Percentiles rank a stretch among this genome's conserved stretches.
Evolutionary conservation across 441 rosid species (phyloP).

Genomic region (Arabidopsis lyrata): DNA sequence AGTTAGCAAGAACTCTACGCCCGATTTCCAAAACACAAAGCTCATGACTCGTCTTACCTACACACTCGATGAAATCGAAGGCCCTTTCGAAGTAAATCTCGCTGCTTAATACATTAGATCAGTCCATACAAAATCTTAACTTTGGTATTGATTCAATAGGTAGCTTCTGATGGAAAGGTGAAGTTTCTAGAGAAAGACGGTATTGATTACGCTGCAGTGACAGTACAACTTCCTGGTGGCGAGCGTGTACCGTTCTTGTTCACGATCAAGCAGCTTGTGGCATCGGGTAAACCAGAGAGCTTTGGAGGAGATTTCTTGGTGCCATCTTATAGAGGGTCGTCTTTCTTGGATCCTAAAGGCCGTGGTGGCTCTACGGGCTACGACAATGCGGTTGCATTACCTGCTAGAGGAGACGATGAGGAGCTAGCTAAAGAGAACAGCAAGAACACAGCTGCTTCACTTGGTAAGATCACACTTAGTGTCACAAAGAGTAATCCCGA

Average conservation of each 20-base stretch:
- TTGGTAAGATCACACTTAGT: constrained; percentile 76
- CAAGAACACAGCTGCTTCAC: constrained; percentile 66
- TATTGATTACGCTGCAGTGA: constrained; percentile 87
- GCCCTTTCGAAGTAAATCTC: constrained; percentile 64
- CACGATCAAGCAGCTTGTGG: constrained; percentile 80
- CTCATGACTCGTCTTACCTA: constrained; percentile 95
- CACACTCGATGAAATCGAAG: constrained; percentile 92
- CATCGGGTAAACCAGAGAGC: constrained; percentile 81
- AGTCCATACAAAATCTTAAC: background rate
- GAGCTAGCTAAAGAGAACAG: constrained; percentile 76
- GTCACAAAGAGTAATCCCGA: constrained; percentile 77
- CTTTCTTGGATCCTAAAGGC: constrained; percentile 94
- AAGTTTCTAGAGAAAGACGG: constrained; percentile 87
- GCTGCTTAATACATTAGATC: background rate
- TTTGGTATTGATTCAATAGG: constrained; percentile 31
- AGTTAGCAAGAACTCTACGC: constrained; percentile 70
- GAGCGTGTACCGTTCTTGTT: constrained; percentile 91
- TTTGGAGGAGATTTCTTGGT: constrained; percentile 77
- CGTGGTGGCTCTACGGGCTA: constrained; percentile 91
- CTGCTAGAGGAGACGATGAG: constrained; percentile 92
- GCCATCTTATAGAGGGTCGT: constrained; percentile 86
- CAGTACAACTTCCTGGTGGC: constrained; percentile 87
- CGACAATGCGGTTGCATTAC: constrained; percentile 83
- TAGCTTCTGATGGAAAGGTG: constrained; percentile 62
- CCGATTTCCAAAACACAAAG: constrained; percentile 83